These are phyloP conservation scores for Trichocladium antarcticum DNA, from an alignment of 495 filamentous ascomycete genomes.

Conservation along the genomic window DNA sequence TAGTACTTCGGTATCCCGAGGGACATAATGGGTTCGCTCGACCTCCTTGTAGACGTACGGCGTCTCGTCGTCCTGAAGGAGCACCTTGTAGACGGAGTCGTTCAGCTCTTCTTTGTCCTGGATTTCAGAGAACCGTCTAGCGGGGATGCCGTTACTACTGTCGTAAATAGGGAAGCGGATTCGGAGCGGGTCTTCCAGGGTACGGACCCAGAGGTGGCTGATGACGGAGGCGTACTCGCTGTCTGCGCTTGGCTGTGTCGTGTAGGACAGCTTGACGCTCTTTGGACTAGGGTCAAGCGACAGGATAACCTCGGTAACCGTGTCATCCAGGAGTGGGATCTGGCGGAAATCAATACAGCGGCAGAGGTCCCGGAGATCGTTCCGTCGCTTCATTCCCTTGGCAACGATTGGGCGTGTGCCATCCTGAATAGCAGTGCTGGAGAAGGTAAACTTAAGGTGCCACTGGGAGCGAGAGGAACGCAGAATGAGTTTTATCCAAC, in stretches of 20 bases:
- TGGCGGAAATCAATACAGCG: background rate
- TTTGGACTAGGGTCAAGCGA: background rate
- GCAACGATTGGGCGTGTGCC: background rate
- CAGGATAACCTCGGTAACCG: background rate
- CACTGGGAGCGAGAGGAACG: background rate
- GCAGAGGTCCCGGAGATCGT: background rate
- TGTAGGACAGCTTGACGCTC: background rate
- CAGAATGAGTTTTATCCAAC: background rate
- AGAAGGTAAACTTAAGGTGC: background rate
- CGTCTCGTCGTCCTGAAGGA: background rate
- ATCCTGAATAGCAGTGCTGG: background rate
- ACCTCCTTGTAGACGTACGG: conserved; percentile 1
- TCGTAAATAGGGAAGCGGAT: background rate
- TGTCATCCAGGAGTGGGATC: background rate
- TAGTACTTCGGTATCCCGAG: background rate
- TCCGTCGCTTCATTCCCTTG: background rate
- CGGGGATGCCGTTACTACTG: background rate
- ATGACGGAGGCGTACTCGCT: background rate
- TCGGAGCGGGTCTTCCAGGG: background rate
- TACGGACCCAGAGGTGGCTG: background rate
- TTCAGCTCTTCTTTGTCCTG: background rate
- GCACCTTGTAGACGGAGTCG: background rate
- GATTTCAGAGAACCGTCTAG: background rate
- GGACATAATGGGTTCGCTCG: background rate
- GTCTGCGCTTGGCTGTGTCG: background rate